Evolutionary conservation across 1,139 yeast genomes (phyloP).

Genomic region (Wickerhamomyces sp.): DNA sequence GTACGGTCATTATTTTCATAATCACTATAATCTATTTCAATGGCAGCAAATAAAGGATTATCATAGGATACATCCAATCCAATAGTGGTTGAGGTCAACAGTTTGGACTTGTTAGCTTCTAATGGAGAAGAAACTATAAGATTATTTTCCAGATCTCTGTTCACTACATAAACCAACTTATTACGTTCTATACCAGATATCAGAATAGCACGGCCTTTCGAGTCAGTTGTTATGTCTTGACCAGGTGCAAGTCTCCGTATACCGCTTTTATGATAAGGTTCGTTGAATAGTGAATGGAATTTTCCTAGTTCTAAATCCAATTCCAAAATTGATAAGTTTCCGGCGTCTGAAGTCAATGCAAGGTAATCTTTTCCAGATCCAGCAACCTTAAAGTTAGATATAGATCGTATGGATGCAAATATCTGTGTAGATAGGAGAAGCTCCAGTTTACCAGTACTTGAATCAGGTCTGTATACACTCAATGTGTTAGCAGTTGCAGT

Average conservation of each 20-base stretch:
- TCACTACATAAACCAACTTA: slow-evolving; percentile 60
- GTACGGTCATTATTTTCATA: slow-evolving; percentile 16
- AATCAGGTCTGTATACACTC: slow-evolving; percentile 49
- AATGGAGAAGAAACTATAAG: slow-evolving; percentile 66
- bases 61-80: slow-evolving; percentile 75
- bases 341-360: slow-evolving; percentile 79
- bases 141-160: slow-evolving; percentile 42
- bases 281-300: slow-evolving; percentile 52
- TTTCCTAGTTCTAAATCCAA: slow-evolving; percentile 35
- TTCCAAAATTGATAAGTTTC: slow-evolving; percentile 58
- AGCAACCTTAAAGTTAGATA: slow-evolving; percentile 47
- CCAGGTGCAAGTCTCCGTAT: slow-evolving; percentile 76
- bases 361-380: slow-evolving; percentile 55
- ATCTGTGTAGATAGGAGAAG: slow-evolving; percentile 40
- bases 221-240: slow-evolving; percentile 68
- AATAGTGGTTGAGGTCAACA: slow-evolving; percentile 50
- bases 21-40: slow-evolving; percentile 58
- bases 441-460: slow-evolving; percentile 51
- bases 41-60: slow-evolving; percentile 77
- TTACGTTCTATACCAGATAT: slow-evolving; percentile 69
- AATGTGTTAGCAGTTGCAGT: slow-evolving; percentile 51
- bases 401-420: slow-evolving; percentile 56
- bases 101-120: slow-evolving; percentile 52
- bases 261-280: slow-evolving; percentile 74
- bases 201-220: slow-evolving; percentile 66